Evolutionary conservation across 2,329 filamentous ascomycete genomes (phyloP), one percentile per base, ranked within the genome.

Genomic region (Zymoseptoria crescenta): DNA sequence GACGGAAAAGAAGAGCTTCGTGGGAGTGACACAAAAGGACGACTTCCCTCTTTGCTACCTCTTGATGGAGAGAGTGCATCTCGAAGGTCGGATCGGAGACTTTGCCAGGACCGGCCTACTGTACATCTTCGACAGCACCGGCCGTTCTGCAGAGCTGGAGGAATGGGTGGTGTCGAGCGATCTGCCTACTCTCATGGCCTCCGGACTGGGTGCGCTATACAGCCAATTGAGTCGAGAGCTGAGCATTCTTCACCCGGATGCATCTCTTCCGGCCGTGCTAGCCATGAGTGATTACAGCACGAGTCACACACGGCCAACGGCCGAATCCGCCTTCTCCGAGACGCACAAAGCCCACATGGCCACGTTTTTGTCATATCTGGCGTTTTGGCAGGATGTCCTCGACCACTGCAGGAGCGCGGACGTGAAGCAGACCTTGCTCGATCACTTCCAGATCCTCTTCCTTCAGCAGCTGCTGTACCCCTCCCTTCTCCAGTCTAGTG

Each of bases 101-200:
- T 99, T 99, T 78, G 93, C 94, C 2, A 82, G 94, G 59, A 99
- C 94, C 0, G 94, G 94, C 0, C 74, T 99, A 62, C 81, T 99
- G 7, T 99, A 99, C 75, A 89, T 99, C 60, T 96, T 97, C 67
- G 93, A 97, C 75, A 89, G 91, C 0, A 91, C 93, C 0, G 93
- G 91, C 0, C 87, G 85, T 65, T 96, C 91, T 0, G 83, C 86
- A 20, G 83, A 86, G 0, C 75, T 99, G 60, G 94, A 99, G 76
- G 89, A 91, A 69, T 99, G 94, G 94, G 89, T 99, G 64, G 91
- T 97, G 52, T 92, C 96, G 71, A 96, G 93, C 73, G 94, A 99
- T 72, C 79, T 99, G 56, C 94, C 94, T 10, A 97, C 94, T 0
- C 79, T 97, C 64, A 97, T 99, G 94, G 94, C 94, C 3, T 97